A percentile compares a stretch with the other conserved stretches of the same genome.
Conservation (phyloP, 176 grass and related monocot species). For the Oryza meridionalis region DNA sequence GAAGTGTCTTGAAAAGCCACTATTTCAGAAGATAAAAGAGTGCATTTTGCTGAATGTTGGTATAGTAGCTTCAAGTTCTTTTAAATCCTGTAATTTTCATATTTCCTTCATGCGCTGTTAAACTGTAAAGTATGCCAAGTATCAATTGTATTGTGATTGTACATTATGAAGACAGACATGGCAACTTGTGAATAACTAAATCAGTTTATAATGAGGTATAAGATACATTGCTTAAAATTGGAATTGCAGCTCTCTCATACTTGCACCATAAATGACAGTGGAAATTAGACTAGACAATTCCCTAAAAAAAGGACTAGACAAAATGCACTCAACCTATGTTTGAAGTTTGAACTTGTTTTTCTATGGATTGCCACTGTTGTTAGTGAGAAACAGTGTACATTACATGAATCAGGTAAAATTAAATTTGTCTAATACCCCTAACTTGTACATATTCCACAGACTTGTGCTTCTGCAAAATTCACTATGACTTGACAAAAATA, state of each 20-base stretch:
- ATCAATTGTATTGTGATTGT: background rate
- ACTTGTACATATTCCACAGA: slow-evolving; percentile 1
- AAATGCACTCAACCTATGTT: slow-evolving; percentile 17
- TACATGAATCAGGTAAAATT: background rate
- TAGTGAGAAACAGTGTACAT: background rate
- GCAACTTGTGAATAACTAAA: background rate
- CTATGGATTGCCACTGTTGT: background rate
- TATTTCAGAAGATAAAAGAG: background rate
- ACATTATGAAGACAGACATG: background rate
- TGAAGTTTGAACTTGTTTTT: background rate
- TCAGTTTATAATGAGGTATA: background rate
- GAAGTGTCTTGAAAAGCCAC: background rate
- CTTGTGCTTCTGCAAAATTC: background rate
- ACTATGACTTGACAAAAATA: background rate
- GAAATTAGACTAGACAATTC: background rate
- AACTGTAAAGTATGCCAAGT: background rate
- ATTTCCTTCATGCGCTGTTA: background rate
- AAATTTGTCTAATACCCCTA: background rate
- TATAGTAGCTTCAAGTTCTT: background rate
- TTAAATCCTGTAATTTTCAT: background rate
- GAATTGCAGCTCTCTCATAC: background rate
- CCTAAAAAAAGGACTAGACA: background rate
- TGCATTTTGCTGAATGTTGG: slow-evolving; percentile 2
- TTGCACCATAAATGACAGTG: background rate
- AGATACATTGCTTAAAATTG: background rate